phyloP scores from a whole-genome alignment of 2,329 filamentous ascomycete species.

The Ascochyta viciae-villosae region DNA sequence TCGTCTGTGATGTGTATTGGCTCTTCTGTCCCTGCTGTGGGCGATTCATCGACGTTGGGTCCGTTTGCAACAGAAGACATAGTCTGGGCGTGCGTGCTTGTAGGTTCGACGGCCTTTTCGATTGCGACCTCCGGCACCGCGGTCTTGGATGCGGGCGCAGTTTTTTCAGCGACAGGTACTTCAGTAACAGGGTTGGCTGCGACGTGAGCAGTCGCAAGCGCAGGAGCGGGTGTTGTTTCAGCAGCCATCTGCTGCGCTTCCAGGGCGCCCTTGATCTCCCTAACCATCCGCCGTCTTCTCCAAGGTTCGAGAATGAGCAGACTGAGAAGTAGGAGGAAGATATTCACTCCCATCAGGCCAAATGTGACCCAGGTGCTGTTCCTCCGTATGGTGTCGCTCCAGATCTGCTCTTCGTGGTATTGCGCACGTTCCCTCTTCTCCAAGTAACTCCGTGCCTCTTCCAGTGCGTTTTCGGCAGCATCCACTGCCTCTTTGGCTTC shows the following conservation, averaged over 20 bases:
- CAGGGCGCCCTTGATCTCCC: slow-evolving; percentile 64
- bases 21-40: slow-evolving; percentile 18
- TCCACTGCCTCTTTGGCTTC: slow-evolving; percentile 75
- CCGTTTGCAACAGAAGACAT: neutral
- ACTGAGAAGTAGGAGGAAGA: slow-evolving; percentile 83
- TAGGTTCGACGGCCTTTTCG: slow-evolving; percentile 28
- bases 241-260: slow-evolving; percentile 40
- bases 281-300: slow-evolving; percentile 80
- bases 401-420: slow-evolving; percentile 99
- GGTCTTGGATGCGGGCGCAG: slow-evolving; percentile 2
- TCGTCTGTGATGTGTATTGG: slow-evolving; percentile 15
- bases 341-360: slow-evolving; percentile 96
- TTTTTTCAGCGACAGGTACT: neutral
- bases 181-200: slow-evolving; percentile 2
- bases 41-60: slow-evolving; percentile 13
- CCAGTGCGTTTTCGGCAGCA: slow-evolving; percentile 78
- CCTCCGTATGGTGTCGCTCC: slow-evolving; percentile 94
- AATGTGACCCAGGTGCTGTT: slow-evolving; percentile 99
- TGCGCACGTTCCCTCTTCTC: slow-evolving; percentile 85
- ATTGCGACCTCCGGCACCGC: slow-evolving; percentile 29
- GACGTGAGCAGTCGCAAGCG: slow-evolving; percentile 4
- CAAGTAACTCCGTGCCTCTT: slow-evolving; percentile 76
- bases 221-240: slow-evolving; percentile 18
- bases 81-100: neutral
- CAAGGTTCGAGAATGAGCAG: slow-evolving; percentile 94